phyloP scores from a whole-genome alignment of 1,139 yeast genomes.

The Hyphopichia khmerensis region DNA sequence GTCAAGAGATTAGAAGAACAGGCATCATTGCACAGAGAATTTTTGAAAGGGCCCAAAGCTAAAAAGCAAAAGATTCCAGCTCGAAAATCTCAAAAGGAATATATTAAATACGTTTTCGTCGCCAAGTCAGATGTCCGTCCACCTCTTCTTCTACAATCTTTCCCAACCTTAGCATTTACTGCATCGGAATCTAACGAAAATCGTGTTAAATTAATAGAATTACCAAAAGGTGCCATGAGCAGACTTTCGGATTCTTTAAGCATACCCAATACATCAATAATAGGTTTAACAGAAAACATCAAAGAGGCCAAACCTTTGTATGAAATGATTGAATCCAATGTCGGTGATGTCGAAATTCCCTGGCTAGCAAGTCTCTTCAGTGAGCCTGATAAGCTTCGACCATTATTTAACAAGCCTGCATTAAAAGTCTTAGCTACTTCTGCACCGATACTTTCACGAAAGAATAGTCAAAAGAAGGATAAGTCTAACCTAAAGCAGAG shows the following conservation, averaged over 20 bases:
- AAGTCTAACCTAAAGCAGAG: neutral
- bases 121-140: slow-evolving; percentile 55
- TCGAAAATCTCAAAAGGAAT: neutral
- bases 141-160: slow-evolving; percentile 44
- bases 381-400: slow-evolving; percentile 6
- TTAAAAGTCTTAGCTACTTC: slow-evolving; percentile 38
- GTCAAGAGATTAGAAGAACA: slow-evolving; percentile 51
- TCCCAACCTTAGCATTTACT: slow-evolving; percentile 51
- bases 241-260: slow-evolving; percentile 34
- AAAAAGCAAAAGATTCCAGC: slow-evolving; percentile 1
- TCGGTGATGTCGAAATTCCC: slow-evolving; percentile 42
- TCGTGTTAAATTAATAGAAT: slow-evolving; percentile 50
- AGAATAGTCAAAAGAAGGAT: slow-evolving; percentile 20
- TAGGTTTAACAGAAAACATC: slow-evolving; percentile 26
- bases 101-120: slow-evolving; percentile 48
- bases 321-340: slow-evolving; percentile 26
- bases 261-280: slow-evolving; percentile 23
- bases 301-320: slow-evolving; percentile 28
- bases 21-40: slow-evolving; percentile 21
- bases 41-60: slow-evolving; percentile 9
- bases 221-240: slow-evolving; percentile 49
- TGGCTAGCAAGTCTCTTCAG: slow-evolving; percentile 41
- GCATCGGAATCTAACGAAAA: slow-evolving; percentile 31
- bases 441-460: slow-evolving; percentile 36
- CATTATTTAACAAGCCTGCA: slow-evolving; percentile 28